Evolutionary conservation across 2,329 filamentous ascomycete species (phyloP).

Genomic region (Xylariales sp.): DNA sequence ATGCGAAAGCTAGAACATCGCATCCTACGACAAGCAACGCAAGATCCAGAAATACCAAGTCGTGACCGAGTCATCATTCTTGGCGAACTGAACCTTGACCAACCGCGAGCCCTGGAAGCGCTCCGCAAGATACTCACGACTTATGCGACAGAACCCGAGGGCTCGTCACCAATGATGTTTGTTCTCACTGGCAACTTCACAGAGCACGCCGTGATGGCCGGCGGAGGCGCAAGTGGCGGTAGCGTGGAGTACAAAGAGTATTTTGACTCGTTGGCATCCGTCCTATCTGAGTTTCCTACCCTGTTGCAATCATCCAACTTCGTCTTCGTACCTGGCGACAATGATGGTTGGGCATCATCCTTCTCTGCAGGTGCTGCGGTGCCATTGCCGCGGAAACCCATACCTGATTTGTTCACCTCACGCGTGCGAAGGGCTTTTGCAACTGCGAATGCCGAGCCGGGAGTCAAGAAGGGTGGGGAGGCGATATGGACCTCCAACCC

Average conservation of each 20-base stretch:
- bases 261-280: conserved; percentile 80
- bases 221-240: conserved; percentile 66
- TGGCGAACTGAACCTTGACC: conserved; percentile 82
- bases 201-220: conserved; percentile 58
- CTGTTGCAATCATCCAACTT: conserved; percentile 79
- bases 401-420: conserved; percentile 88
- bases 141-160: conserved; percentile 63
- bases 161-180: conserved; percentile 70
- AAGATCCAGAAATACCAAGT: conserved; percentile 27
- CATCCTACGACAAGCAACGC: conserved; percentile 45
- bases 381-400: conserved; percentile 62
- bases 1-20: conserved; percentile 78
- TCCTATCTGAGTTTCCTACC: conserved; percentile 76
- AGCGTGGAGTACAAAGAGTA: conserved; percentile 97
- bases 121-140: conserved; percentile 71
- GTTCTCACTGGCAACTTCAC: conserved; percentile 83
- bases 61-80: conserved; percentile 66
- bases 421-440: conserved; percentile 77
- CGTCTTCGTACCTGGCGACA: conserved; percentile 90
- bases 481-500: conserved; percentile 89
- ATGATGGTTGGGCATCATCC: conserved; percentile 92
- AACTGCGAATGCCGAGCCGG: conserved; percentile 67
- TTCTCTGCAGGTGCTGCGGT: conserved; percentile 72
- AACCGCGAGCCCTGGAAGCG: conserved; percentile 74
- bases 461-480: conserved; percentile 56